Evolutionary conservation across 768 basidiomycete species (phyloP).

Genomic region (Atractiella rhizophila): DNA sequence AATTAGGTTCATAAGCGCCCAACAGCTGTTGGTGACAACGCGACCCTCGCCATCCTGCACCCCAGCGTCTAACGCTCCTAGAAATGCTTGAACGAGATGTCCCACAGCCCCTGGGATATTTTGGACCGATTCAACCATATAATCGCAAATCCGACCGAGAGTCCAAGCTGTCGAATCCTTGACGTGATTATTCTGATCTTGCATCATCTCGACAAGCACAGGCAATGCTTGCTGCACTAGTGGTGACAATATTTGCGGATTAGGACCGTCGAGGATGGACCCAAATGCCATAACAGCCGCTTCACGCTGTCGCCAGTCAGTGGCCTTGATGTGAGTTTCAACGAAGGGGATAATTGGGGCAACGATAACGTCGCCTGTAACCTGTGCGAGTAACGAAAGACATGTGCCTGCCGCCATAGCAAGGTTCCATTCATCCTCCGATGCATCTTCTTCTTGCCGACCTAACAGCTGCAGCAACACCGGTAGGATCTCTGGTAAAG

Average conservation of each 20-base stretch:
- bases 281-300: slow-evolving; percentile 97
- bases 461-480: slow-evolving; percentile 69
- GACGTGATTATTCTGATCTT: slow-evolving; percentile 54
- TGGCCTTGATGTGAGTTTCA: slow-evolving; percentile 71
- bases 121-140: slow-evolving; percentile 61
- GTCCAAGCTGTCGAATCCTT: slow-evolving; percentile 98
- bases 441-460: slow-evolving; percentile 84
- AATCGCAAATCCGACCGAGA: slow-evolving; percentile 75
- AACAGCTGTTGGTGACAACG: slow-evolving; percentile 79
- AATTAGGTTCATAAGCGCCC: slow-evolving; percentile 84
- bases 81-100: slow-evolving; percentile 52
- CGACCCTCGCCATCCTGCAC: slow-evolving; percentile 50
- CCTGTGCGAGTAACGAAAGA: slow-evolving; percentile 60
- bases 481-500: slow-evolving; percentile 78
- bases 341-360: slow-evolving; percentile 90
- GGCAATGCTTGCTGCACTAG: slow-evolving; percentile 84
- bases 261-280: slow-evolving; percentile 87
- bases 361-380: slow-evolving; percentile 73
- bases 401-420: slow-evolving; percentile 93
- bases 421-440: slow-evolving; percentile 96
- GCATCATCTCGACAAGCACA: slow-evolving; percentile 86
- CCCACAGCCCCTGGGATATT: slow-evolving; percentile 53
- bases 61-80: no score
- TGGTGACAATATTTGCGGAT: slow-evolving; percentile 58
- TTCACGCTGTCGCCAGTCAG: slow-evolving; percentile 86